Evolutionary conservation across 2,329 filamentous ascomycete genomes (phyloP), one percentile per base, ranked within the genome.

Genomic region (Neonectria ditissima): DNA sequence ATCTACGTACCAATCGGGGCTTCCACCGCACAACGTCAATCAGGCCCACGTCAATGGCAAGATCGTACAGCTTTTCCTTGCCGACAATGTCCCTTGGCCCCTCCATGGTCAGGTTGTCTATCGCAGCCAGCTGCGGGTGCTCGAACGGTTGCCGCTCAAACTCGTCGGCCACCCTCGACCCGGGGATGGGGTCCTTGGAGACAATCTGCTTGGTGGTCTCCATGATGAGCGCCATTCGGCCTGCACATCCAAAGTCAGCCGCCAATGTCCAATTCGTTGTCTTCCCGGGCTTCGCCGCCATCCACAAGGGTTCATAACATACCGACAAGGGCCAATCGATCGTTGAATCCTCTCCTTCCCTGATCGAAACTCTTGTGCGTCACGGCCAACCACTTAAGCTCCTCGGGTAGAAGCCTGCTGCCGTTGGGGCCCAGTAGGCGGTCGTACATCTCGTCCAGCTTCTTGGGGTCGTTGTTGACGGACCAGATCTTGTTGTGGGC

Each of bases 331-430:
- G 94, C 92, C 79, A 99, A 83, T 66, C 93, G 88, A 75, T 97
- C 95, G 78, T 99, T 99, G 82, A 95, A 97, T 1, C 95, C 95
- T 83, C 94, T 90, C 75, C 93, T 86, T 55, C 94, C 96, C 76
- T 98, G 94, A 77, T 99, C 95, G 76, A 97, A 98, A 80, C 94
- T 97, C 87, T 98, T 98, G 80, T 98, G 96, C 69, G 96, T 99
- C 59, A 99, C 88, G 30, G 94, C 94, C 74, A 98, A 83, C 96
- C 96, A 99, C 82, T 97, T 98, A 66, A 96, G 85, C 81, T 99
- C 95, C 16, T 97, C 94, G 2, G 91, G 90, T 62, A 99, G 84
- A 77, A 96, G 78, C 71, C 86, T 87, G 70, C 92, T 87, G 61
- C 92, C 92, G 48, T 86, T 89, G 50, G 83, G 83, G 6, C 94